phyloP scores from a whole-genome alignment of 208 protist genomes.

The Trypanosomatidae sp. region DNA sequence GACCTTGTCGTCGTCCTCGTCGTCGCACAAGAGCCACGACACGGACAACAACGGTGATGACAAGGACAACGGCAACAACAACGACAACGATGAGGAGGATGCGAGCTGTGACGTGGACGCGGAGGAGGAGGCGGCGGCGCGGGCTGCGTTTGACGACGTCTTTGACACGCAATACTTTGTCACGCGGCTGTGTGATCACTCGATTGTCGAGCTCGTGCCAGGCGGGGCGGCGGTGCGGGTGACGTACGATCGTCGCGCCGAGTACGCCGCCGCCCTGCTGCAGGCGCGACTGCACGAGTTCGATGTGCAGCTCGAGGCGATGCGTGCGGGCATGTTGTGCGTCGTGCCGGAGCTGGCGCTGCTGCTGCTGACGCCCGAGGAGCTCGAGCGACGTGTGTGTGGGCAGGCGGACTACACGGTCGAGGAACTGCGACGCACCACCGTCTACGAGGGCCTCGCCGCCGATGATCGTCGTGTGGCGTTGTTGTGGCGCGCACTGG shows the following conservation, averaged over 20 bases:
- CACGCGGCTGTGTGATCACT: conserved; percentile 68
- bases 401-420: conserved; percentile 85
- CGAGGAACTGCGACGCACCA: conserved; percentile 63
- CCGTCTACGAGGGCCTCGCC: conserved; percentile 74
- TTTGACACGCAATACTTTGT: conserved; percentile 83
- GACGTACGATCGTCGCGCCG: conserved; percentile 48
- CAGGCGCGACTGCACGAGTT: conserved; percentile 72
- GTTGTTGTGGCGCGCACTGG: conserved; percentile 84
- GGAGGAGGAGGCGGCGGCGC: conserved; percentile 3
- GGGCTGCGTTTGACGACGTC: conserved; percentile 58
- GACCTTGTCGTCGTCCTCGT: too few species aligned
- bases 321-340: conserved; percentile 74
- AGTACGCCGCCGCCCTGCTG: conserved; percentile 71
- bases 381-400: conserved; percentile 84
- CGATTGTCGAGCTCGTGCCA: conserved; percentile 54
- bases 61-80: too few species aligned
- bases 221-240: conserved; percentile 44
- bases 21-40: too few species aligned
- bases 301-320: conserved; percentile 46
- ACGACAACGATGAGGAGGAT: conserved; percentile 1
- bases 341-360: conserved; percentile 81
- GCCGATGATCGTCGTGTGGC: conserved; percentile 74
- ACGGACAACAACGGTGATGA: too few species aligned
- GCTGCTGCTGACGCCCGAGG: conserved; percentile 66
- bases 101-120: too few species aligned